Evolutionary conservation across 768 basidiomycete genomes (phyloP).

Genomic region (Tylopilus subfusipes): DNA sequence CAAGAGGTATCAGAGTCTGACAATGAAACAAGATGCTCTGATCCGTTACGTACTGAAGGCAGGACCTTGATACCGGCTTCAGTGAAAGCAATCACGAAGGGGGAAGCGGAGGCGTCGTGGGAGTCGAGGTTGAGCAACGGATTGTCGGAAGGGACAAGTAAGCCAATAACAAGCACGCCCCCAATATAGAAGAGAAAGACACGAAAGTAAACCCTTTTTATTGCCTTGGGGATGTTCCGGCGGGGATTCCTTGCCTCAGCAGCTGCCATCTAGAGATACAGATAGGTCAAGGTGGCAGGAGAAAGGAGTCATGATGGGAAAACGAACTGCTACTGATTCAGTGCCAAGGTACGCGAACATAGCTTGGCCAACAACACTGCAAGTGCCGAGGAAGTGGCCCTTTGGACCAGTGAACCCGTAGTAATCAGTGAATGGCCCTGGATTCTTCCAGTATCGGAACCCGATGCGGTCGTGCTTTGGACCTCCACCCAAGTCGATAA

Average conservation of each 20-base stretch:
- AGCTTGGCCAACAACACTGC: not conserved
- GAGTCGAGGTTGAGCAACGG: slow-evolving; percentile 23
- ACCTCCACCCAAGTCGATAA: slow-evolving; percentile 5
- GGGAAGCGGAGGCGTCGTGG: slow-evolving; percentile 13
- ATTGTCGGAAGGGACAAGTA: slow-evolving; percentile 2
- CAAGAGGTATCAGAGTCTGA: not conserved
- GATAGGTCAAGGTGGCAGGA: not conserved
- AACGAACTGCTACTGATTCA: slow-evolving; percentile 3
- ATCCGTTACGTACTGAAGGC: not conserved
- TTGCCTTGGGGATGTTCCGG: slow-evolving; percentile 1
- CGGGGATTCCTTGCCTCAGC: slow-evolving; percentile 6
- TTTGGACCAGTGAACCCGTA: not conserved
- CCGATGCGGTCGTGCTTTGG: slow-evolving; percentile 4
- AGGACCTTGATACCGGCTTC: not conserved
- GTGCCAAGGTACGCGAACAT: not conserved
- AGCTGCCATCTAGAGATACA: not conserved
- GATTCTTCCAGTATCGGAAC: slow-evolving; percentile 42
- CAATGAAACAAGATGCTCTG: too few relatives aligned
- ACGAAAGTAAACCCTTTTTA: slow-evolving; percentile 1
- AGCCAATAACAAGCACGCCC: too few relatives aligned
- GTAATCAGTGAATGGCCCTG: not conserved
- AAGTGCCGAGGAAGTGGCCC: slow-evolving; percentile 5
- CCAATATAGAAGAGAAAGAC: slow-evolving; percentile 2
- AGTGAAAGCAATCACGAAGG: not conserved
- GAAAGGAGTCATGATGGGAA: not conserved